phyloP scores from a whole-genome alignment of 2,329 filamentous ascomycete species.

The Aureobasidium sp. region DNA sequence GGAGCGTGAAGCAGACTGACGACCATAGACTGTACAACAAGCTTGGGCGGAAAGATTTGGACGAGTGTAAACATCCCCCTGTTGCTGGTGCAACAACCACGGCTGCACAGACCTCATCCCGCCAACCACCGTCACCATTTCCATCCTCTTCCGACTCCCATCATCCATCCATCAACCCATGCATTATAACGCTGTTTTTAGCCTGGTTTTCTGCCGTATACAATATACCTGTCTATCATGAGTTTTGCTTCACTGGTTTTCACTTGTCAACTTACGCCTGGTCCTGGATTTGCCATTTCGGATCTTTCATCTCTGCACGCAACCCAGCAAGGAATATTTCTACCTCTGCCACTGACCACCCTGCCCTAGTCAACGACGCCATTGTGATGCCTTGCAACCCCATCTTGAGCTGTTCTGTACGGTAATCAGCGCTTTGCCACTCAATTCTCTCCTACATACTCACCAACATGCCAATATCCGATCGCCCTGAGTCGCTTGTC shows the following conservation, averaged over 20 bases:
- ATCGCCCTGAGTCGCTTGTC: slow-evolving; percentile 8
- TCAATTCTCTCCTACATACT: neutral
- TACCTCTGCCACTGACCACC: slow-evolving; percentile 8
- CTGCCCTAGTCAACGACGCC: slow-evolving; percentile 3
- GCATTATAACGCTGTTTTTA: neutral
- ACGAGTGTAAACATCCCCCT: neutral
- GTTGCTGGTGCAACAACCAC: neutral
- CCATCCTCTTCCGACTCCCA: neutral
- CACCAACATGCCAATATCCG: slow-evolving; percentile 13
- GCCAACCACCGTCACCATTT: neutral
- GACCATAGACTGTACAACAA: neutral
- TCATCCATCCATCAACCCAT: neutral
- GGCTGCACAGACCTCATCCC: neutral
- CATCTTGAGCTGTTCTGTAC: slow-evolving; percentile 11
- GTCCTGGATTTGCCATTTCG: slow-evolving; percentile 6
- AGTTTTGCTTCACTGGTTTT: neutral
- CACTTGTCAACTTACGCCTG: neutral
- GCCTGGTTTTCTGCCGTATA: slow-evolving; percentile 1
- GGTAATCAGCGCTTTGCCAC: neutral
- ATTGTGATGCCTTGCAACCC: slow-evolving; percentile 12
- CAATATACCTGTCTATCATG: neutral
- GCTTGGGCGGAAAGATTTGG: neutral
- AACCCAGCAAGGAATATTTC: slow-evolving; percentile 10
- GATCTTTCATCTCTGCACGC: slow-evolving; percentile 3
- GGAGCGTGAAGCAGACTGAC: neutral